A percentile compares a stretch with the other conserved stretches of the same genome.
phyloP scores from a whole-genome alignment of 2,329 filamentous ascomycete species.

The Pyricularia sp. region DNA sequence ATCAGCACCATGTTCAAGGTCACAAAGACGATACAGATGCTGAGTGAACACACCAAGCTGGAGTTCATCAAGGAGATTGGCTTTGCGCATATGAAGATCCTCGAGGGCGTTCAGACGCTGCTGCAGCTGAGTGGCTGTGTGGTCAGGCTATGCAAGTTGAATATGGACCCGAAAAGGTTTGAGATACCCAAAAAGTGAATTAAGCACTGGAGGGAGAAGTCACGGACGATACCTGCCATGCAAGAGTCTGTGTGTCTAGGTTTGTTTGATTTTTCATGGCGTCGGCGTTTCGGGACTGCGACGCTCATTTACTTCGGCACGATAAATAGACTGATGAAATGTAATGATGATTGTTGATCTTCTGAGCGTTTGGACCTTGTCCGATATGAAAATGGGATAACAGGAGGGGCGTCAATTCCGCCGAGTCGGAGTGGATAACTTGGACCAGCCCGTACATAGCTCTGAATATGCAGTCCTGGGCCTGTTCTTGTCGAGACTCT shows the following conservation, averaged over 20 bases:
- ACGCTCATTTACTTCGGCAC: neutral
- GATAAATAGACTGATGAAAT: neutral
- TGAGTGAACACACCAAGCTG: constrained; percentile 90
- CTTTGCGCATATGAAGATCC: constrained; percentile 97
- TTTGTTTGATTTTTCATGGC: neutral
- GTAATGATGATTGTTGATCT: neutral
- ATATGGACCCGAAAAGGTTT: constrained; percentile 89
- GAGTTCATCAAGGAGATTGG: constrained; percentile 99
- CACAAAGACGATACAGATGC: constrained; percentile 85
- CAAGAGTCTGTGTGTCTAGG: neutral
- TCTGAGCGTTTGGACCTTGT: neutral
- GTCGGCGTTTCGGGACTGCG: neutral
- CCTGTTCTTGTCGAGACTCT: neutral
- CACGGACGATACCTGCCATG: neutral
- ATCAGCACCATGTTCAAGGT: constrained; percentile 99
- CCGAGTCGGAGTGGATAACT: neutral
- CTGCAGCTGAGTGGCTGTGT: constrained; percentile 91
- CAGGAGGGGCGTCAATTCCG: neutral
- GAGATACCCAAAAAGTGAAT: constrained; percentile 22
- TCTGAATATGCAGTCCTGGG: neutral
- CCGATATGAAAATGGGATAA: neutral
- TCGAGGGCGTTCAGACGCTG: constrained; percentile 95
- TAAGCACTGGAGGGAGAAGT: constrained; percentile 18
- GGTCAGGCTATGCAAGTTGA: constrained; percentile 83
- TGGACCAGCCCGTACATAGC: neutral